Conservation (phyloP, 495 filamentous ascomycete genomes). For the Aspergillus saccharolyticus region DNA sequence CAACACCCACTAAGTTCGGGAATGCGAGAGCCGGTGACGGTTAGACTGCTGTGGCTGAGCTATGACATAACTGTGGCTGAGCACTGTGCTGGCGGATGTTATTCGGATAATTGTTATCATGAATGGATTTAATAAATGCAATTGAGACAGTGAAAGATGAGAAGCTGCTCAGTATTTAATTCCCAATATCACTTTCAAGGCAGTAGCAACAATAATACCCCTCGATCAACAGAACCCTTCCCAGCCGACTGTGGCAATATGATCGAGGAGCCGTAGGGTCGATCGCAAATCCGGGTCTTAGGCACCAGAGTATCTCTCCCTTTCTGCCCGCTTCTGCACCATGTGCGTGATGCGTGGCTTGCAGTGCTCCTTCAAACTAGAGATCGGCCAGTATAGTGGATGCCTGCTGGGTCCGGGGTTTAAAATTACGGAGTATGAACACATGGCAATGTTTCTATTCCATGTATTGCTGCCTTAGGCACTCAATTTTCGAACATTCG, state of each 20-base stretch:
- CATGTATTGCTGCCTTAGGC: too few species aligned
- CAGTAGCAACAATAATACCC: not conserved
- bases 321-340: not conserved
- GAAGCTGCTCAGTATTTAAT: too few species aligned
- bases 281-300: conserved; percentile 1
- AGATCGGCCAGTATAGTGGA: too few species aligned
- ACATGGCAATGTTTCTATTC: too few species aligned
- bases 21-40: conserved; percentile 17
- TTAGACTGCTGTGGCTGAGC: conserved; percentile 25
- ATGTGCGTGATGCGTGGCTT: too few species aligned
- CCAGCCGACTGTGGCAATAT: not conserved
- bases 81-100: not conserved
- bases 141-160: too few species aligned
- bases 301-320: conserved; percentile 17
- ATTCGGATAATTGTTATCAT: too few species aligned
- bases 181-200: not conserved
- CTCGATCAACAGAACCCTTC: not conserved
- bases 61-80: conserved; percentile 34
- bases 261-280: not conserved
- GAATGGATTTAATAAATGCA: not conserved
- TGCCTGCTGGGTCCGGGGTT: too few species aligned
- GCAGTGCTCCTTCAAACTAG: too few species aligned
- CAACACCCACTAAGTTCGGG: not conserved
- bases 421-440: too few species aligned
- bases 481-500: too few species aligned